Conservation (phyloP, 2,329 filamentous ascomycete genomes). For the Claviceps digitariae region DNA sequence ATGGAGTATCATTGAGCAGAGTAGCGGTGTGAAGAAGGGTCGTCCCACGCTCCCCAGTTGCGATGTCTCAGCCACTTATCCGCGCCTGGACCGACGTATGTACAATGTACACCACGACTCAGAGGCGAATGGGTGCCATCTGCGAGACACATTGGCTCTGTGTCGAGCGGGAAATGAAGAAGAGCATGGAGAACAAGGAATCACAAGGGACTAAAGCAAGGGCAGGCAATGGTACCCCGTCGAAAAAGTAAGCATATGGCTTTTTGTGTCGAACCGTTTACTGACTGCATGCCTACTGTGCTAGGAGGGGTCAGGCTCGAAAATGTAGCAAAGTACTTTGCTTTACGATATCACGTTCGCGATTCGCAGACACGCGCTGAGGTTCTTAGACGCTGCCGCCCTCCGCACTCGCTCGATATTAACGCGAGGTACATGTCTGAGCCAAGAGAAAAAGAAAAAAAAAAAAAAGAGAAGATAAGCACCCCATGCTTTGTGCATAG, state of each 20-base stretch:
- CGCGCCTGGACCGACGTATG: background rate
- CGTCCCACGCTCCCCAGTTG: background rate
- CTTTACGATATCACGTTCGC: background rate
- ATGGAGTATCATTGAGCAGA: background rate
- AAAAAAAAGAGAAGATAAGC: too few relatives aligned
- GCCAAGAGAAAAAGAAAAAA: too few relatives aligned
- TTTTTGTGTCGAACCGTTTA: background rate
- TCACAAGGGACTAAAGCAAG: background rate
- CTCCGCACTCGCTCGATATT: background rate
- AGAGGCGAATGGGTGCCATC: background rate
- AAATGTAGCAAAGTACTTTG: background rate
- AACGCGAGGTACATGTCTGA: too few relatives aligned
- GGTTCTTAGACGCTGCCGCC: background rate
- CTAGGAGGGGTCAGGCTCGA: background rate
- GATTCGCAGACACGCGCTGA: background rate
- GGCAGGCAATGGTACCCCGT: background rate
- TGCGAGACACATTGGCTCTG: background rate
- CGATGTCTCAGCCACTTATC: constrained; percentile 6
- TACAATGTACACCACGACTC: background rate
- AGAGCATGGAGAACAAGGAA: background rate
- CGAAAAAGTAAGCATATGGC: background rate
- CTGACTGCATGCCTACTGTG: background rate
- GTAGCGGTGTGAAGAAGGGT: constrained; percentile 4
- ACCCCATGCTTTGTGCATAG: too few relatives aligned
- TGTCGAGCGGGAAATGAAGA: background rate